Base-by-base conservation (phyloP, 2,329 filamentous ascomycete genomes). In the Diplocarpon rosae region DNA sequence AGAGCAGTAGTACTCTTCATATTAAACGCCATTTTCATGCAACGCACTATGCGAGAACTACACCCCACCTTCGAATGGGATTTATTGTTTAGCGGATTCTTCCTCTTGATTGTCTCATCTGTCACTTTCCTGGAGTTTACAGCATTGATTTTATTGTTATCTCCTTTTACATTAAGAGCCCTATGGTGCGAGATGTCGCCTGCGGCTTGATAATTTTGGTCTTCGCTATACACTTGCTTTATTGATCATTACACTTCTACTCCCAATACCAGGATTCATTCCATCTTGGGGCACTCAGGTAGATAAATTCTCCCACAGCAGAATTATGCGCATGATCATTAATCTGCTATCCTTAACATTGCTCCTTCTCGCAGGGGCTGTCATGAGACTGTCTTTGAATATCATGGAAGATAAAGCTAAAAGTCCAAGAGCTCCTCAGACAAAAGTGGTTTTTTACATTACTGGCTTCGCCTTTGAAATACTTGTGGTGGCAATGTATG, bases 391-490 rank as follows among this genome's bases (percentile, higher is more conserved):
- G 1, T 78, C 78, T 2, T 82, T 78, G 70, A 88, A 78, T 59
- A 43, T 51, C 20, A 14, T 39, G 11, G 20, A 39, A n/a, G 32
- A 28, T 20, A 43, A 41, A 5, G 31, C 24, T 2, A 14, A 45
- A 6, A 31, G 42, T 12, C 50, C 48, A 9, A 47, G 46, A 1
- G 46, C 32, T 17, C 45, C 53, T 16, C 73, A 86, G 55, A 67
- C 66, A 58, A 83, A 81, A 60, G 73, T 76, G 1, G 76, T 74
- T 54, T 93, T 86, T 67, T 94, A 90, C 66, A 66, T 78, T 56
- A 85, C 90, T 66, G 83, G 85, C 65, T 92, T 84, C 57, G 67
- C 66, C n/a, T 69, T 88, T 30, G 87, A 94, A 63, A 66, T 87
- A 33, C 57, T 82, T 17, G 76, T 86, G 30, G 71, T 90, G 3